Conservation (phyloP, 768 basidiomycete genomes). For the Dendrothele bispora region DNA sequence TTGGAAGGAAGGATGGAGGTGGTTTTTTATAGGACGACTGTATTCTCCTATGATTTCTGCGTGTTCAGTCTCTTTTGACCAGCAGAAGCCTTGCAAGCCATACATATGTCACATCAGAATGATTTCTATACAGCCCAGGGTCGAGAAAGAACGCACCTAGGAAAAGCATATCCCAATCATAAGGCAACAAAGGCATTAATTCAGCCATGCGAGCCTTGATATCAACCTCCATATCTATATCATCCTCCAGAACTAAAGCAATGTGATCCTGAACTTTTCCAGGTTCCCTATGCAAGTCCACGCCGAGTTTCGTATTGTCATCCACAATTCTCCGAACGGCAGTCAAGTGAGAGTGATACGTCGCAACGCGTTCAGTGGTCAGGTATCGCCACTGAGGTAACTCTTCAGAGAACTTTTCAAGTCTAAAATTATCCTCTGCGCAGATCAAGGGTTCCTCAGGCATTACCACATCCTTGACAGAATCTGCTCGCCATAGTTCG, state of each 20-base stretch:
- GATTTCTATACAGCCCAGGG: background rate
- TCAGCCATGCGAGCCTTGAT: constrained; percentile 27
- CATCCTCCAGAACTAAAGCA: constrained; percentile 48
- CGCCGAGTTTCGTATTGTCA: constrained; percentile 16
- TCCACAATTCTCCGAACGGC: constrained; percentile 30
- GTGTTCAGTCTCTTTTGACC: constrained; percentile 46
- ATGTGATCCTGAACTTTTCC: constrained; percentile 10
- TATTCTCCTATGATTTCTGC: constrained; percentile 24
- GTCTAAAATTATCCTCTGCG: constrained; percentile 3
- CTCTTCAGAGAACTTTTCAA: background rate
- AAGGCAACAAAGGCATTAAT: constrained; percentile 38
- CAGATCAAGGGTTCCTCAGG: constrained; percentile 2
- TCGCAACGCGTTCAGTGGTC: constrained; percentile 44
- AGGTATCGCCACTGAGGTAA: constrained; percentile 19
- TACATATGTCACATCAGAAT: background rate
- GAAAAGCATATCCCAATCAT: constrained; percentile 51
- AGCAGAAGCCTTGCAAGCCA: constrained; percentile 49
- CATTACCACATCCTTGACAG: background rate
- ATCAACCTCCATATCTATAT: constrained; percentile 51
- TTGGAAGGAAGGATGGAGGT: constrained; percentile 40
- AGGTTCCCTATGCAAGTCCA: background rate
- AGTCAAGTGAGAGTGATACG: constrained; percentile 47
- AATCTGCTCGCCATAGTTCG: constrained; percentile 3
- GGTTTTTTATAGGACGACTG: constrained; percentile 6
- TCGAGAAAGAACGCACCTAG: constrained; percentile 35